Conservation (phyloP, 2,329 filamentous ascomycete genomes). For the Fonsecaea multimorphosa region DNA sequence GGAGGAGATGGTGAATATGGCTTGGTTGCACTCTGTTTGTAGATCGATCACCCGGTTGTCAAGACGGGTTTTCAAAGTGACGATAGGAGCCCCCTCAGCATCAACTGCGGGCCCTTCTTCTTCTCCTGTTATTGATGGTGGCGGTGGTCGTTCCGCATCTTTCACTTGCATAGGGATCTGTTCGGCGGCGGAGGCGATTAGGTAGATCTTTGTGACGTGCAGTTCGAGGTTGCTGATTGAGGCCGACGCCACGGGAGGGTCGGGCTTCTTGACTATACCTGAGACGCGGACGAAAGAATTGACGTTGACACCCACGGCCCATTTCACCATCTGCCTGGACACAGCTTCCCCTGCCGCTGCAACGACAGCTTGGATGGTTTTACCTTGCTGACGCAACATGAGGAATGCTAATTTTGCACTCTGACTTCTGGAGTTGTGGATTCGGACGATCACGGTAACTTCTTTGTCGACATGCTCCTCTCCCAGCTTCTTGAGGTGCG, state of each 20-base stretch:
- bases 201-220: slow-evolving; percentile 83
- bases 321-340: slow-evolving; percentile 93
- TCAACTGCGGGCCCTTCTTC: slow-evolving; percentile 52
- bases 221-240: slow-evolving; percentile 81
- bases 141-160: slow-evolving; percentile 57
- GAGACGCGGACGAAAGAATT: slow-evolving; percentile 86
- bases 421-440: slow-evolving; percentile 87
- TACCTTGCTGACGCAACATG: slow-evolving; percentile 78
- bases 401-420: slow-evolving; percentile 90
- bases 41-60: slow-evolving; percentile 95
- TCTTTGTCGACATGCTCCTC: slow-evolving; percentile 71
- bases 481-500: slow-evolving; percentile 65
- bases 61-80: slow-evolving; percentile 81
- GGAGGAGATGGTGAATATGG: slow-evolving; percentile 75
- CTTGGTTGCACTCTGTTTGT: slow-evolving; percentile 86
- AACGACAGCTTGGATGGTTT: slow-evolving; percentile 82
- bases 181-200: slow-evolving; percentile 69
- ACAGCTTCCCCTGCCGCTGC: slow-evolving; percentile 65
- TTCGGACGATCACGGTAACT: slow-evolving; percentile 77
- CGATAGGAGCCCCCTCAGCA: slow-evolving; percentile 67
- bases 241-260: slow-evolving; percentile 87
- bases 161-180: slow-evolving; percentile 66
- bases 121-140: slow-evolving; percentile 50
- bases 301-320: slow-evolving; percentile 72
- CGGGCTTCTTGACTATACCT: slow-evolving; percentile 78